Percentiles rank a stretch among this genome's conserved stretches.
Evolutionary conservation across 805 yeast genomes (phyloP).

Genomic region (Wickerhamiella parazyma): DNA sequence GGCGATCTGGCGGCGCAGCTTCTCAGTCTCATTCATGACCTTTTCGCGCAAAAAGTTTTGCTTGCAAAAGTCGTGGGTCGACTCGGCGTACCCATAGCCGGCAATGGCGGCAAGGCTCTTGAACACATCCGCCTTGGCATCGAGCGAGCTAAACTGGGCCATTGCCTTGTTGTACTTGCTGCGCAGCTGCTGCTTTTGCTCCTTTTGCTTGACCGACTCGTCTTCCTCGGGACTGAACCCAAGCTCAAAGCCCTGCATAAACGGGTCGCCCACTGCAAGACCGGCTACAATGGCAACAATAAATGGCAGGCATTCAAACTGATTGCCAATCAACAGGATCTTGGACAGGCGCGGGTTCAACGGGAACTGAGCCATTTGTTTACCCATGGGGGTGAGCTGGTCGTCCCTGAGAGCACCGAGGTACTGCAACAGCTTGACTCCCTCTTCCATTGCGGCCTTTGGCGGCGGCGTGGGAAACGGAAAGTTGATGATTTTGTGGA

Average conservation of each 20-base stretch:
- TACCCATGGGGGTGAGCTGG: slow-evolving; percentile 63
- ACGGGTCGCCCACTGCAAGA: slow-evolving; percentile 87
- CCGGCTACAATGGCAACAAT: slow-evolving; percentile 88
- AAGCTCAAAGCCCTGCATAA: slow-evolving; percentile 29
- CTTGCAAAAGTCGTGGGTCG: slow-evolving; percentile 35
- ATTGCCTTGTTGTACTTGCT: slow-evolving; percentile 45
- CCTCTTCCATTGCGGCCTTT: slow-evolving; percentile 40
- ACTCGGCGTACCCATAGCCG: slow-evolving; percentile 59
- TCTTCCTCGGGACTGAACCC: slow-evolving; percentile 15
- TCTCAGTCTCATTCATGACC: slow-evolving; percentile 70
- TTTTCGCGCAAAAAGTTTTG: slow-evolving; percentile 63
- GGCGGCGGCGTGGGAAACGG: slow-evolving; percentile 96
- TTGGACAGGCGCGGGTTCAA: slow-evolving; percentile 87
- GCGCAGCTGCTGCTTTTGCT: slow-evolving; percentile 32
- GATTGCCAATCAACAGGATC: slow-evolving; percentile 78
- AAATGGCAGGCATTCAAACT: slow-evolving; percentile 70
- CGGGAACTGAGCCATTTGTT: slow-evolving; percentile 80
- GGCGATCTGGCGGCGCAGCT: slow-evolving; percentile 66
- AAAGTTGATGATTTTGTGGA: slow-evolving; percentile 75
- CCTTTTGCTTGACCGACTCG: slow-evolving; percentile 13
- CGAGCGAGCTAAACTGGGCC: slow-evolving; percentile 50
- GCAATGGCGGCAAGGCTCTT: slow-evolving; percentile 68
- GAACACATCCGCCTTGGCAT: slow-evolving; percentile 61
- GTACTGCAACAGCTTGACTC: slow-evolving; percentile 51
- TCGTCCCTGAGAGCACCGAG: slow-evolving; percentile 66